Percentiles rank a stretch among this genome's conserved stretches.
Evolutionary conservation across 805 yeast genomes (phyloP).

Genomic region (Wickerhamomyces ciferrii): DNA sequence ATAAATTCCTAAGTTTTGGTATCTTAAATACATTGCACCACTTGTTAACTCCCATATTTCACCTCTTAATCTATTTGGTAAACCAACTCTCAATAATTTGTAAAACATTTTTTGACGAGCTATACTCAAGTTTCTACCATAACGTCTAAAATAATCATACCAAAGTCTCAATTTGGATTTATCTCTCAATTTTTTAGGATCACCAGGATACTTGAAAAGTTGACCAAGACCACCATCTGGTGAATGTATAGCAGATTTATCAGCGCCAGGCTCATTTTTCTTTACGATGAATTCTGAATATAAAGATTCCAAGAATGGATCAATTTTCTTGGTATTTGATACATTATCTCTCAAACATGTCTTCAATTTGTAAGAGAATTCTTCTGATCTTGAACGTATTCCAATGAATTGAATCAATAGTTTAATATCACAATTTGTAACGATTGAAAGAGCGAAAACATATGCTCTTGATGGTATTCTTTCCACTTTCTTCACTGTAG

Average conservation of each 20-base stretch:
- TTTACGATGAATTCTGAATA: conserved; percentile 84
- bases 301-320: conserved; percentile 60
- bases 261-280: conserved; percentile 30
- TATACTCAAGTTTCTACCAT: conserved; percentile 81
- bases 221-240: conserved; percentile 88
- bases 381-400: conserved; percentile 70
- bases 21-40: conserved; percentile 77
- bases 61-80: conserved; percentile 92
- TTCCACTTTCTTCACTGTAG: conserved; percentile 80
- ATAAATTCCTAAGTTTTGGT: conserved; percentile 59
- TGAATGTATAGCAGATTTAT: conserved; percentile 37
- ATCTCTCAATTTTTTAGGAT: conserved; percentile 69
- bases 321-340: conserved; percentile 53
- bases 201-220: conserved; percentile 84
- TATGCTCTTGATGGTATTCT: conserved; percentile 72
- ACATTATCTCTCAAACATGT: conserved; percentile 57
- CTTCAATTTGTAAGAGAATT: conserved; percentile 68
- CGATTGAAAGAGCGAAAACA: conserved; percentile 71
- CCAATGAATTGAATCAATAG: conserved; percentile 75
- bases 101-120: conserved; percentile 73
- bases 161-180: conserved; percentile 84
- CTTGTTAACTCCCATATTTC: conserved; percentile 93
- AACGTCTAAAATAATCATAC: conserved; percentile 82
- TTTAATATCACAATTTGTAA: conserved; percentile 59
- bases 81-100: conserved; percentile 81